These are phyloP conservation scores for Hippophae rhamnoides DNA, from an alignment of 306 rosid genomes.

Conservation along the genomic window DNA sequence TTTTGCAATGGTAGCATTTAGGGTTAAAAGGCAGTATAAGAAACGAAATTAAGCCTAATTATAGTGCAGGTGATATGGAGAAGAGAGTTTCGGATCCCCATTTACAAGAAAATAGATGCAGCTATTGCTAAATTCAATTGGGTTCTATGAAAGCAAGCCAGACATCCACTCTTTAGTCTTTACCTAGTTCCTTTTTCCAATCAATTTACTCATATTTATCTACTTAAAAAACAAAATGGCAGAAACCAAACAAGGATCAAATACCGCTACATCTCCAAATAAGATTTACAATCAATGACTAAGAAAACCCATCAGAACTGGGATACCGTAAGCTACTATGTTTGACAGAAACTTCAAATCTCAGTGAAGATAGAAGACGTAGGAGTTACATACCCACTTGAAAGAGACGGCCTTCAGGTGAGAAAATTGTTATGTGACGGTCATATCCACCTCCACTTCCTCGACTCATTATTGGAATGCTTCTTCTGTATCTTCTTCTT, in stretches of 20 bases:
- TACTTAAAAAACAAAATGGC: neutral
- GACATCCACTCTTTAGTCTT: no score
- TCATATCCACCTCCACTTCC: conserved; percentile 98
- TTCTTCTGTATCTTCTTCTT: conserved; percentile 1
- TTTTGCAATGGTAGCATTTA: no score
- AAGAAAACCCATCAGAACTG: neutral
- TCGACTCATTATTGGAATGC: conserved; percentile 31
- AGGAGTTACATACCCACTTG: conserved; percentile 42
- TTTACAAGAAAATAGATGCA: no score
- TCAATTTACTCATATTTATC: no score
- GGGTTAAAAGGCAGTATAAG: no score
- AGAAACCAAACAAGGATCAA: neutral
- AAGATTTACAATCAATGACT: conserved; percentile 1
- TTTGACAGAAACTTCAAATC: neutral
- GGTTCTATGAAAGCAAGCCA: no score
- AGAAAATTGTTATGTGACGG: conserved; percentile 96
- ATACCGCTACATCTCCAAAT: neutral
- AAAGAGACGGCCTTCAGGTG: conserved; percentile 95
- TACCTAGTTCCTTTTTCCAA: no score
- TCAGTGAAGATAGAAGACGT: neutral
- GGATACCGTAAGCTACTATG: neutral
- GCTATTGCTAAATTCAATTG: no score
- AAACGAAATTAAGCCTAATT: no score
- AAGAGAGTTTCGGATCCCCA: no score
- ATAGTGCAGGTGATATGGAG: no score